Conservation (phyloP, 768 basidiomycete genomes). For the Lyophyllum semitale region DNA sequence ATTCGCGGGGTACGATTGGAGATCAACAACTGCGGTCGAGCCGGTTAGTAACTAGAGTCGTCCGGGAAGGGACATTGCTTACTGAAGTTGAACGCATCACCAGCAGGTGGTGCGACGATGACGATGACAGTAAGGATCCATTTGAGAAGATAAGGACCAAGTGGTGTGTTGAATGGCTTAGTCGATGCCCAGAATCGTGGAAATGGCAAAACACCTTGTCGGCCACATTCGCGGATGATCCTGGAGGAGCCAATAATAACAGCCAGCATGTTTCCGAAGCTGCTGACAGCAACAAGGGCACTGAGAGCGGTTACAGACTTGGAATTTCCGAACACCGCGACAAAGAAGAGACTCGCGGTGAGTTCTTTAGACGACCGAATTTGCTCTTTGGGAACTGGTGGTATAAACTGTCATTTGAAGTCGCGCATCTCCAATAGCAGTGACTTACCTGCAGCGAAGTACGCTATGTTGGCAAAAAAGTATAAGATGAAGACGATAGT, state of each 20-base stretch:
- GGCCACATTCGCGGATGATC: conserved; percentile 46
- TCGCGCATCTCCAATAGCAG: background rate
- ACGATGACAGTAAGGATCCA: conserved; percentile 49
- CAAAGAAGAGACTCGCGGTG: conserved; percentile 51
- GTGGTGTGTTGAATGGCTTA: conserved; percentile 52
- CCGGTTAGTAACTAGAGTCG: background rate
- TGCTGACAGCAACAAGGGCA: conserved; percentile 39
- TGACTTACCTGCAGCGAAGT: conserved; percentile 36
- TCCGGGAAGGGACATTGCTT: conserved; percentile 8
- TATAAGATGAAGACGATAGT: conserved; percentile 47
- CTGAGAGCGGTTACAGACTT: conserved; percentile 35
- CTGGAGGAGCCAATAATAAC: conserved; percentile 33
- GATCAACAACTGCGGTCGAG: conserved; percentile 29
- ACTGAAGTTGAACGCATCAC: conserved; percentile 48
- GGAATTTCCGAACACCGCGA: conserved; percentile 46
- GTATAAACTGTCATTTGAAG: conserved; percentile 3
- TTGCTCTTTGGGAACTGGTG: conserved; percentile 42
- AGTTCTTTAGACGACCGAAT: conserved; percentile 45
- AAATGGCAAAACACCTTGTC: conserved; percentile 57
- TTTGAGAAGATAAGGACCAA: conserved; percentile 45
- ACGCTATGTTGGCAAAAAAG: conserved; percentile 46
- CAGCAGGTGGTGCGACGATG: conserved; percentile 46
- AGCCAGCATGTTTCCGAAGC: conserved; percentile 40
- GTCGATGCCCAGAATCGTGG: conserved; percentile 52
- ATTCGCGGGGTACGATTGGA: conserved; percentile 41